phyloP scores from a whole-genome alignment of 352 stramenopile species.

The Phytophthora cactorum region DNA sequence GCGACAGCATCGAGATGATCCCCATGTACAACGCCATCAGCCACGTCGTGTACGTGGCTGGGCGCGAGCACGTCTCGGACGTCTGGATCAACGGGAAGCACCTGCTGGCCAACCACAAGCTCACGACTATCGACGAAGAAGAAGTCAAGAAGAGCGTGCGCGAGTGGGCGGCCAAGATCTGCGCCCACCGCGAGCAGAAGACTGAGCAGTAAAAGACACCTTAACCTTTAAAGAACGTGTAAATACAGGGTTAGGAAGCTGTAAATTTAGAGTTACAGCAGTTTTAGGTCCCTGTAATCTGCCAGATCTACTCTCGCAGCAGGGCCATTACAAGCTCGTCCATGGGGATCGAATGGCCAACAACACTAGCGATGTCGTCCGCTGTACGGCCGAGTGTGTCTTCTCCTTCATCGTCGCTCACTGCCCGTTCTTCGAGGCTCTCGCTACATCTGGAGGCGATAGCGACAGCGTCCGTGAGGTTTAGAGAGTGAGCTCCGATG shows the following conservation, averaged over 20 bases:
- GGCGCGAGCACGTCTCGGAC: conserved; percentile 88
- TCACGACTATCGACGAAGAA: conserved; percentile 77
- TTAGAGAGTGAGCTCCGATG: conserved; percentile 11
- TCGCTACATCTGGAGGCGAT: conserved; percentile 8
- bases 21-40: conserved; percentile 90
- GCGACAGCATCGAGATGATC: conserved; percentile 86
- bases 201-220: conserved; percentile 19
- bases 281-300: too few species aligned
- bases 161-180: conserved; percentile 67
- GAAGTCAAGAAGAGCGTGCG: conserved; percentile 67
- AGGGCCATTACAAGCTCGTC: conserved; percentile 3
- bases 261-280: background rate
- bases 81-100: conserved; percentile 91
- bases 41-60: conserved; percentile 87
- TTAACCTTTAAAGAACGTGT: conserved; percentile 1
- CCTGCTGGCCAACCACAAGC: conserved; percentile 67
- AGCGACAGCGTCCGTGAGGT: conserved; percentile 10
- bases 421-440: conserved; percentile 11
- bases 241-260: conserved; percentile 7
- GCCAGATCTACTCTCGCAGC: background rate
- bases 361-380: background rate
- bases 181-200: conserved; percentile 59
- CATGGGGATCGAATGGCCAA: conserved; percentile 21
- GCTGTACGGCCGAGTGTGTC: background rate
- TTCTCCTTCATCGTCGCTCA: conserved; percentile 1